Conservation (phyloP, 2,329 filamentous ascomycete genomes). For the Penicillium italicum region DNA sequence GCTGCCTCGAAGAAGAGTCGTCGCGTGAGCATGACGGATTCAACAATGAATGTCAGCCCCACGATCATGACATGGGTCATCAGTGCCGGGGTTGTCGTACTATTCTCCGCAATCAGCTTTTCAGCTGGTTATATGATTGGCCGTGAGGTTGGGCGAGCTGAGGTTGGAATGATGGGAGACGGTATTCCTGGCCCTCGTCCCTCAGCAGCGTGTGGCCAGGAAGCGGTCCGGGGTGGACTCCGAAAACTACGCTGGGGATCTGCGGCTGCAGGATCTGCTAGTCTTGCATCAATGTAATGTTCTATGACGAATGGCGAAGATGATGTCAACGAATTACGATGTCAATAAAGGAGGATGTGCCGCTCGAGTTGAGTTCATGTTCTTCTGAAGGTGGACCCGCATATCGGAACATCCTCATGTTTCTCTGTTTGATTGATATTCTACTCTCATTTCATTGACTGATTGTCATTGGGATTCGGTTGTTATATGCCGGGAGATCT, state of each 20-base stretch:
- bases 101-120: constrained; percentile 63
- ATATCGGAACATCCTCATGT: not conserved
- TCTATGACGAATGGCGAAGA: not conserved
- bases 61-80: constrained; percentile 65
- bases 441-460: not conserved
- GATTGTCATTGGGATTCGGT: not conserved
- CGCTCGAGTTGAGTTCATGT: not conserved
- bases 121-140: constrained; percentile 62
- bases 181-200: constrained; percentile 29
- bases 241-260: constrained; percentile 44
- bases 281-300: constrained; percentile 30
- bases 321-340: constrained; percentile 9
- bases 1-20: constrained; percentile 35
- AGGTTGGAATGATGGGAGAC: constrained; percentile 39
- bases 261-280: constrained; percentile 36
- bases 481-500: not conserved
- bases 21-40: constrained; percentile 29
- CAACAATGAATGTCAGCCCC: constrained; percentile 47
- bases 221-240: constrained; percentile 45
- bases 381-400: not conserved
- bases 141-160: constrained; percentile 54
- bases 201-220: constrained; percentile 43
- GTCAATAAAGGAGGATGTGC: not conserved
- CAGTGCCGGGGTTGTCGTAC: constrained; percentile 61
- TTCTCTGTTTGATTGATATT: not conserved